A percentile compares a stretch with the other conserved stretches of the same genome.
phyloP scores from a whole-genome alignment of 495 filamentous ascomycete species.

The Amniculicola lignicola region DNA sequence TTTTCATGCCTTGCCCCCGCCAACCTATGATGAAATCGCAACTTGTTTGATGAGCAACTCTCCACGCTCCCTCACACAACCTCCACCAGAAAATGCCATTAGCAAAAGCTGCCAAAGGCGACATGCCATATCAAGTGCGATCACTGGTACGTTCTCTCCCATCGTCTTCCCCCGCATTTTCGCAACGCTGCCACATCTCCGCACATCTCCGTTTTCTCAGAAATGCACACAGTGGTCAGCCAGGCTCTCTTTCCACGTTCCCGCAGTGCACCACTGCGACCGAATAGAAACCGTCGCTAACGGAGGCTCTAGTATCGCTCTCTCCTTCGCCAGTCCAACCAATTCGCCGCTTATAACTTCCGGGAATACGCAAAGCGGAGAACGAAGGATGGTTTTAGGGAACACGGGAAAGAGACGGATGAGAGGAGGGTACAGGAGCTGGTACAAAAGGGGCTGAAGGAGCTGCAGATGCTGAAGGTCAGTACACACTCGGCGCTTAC shows the following conservation, averaged over 20 bases:
- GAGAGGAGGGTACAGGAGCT: slow-evolving; percentile 82
- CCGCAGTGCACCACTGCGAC: too few species aligned
- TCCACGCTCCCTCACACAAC: neutral
- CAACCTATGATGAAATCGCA: slow-evolving; percentile 21
- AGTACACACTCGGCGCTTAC: too few species aligned
- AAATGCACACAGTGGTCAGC: too few species aligned
- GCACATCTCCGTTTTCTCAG: too few species aligned
- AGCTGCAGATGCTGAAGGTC: slow-evolving; percentile 90
- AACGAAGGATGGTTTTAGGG: slow-evolving; percentile 83
- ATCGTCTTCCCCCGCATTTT: too few species aligned
- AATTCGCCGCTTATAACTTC: slow-evolving; percentile 95
- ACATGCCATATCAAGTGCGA: slow-evolving; percentile 36
- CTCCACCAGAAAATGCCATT: slow-evolving; percentile 23
- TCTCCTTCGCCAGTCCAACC: slow-evolving; percentile 76
- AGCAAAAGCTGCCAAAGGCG: slow-evolving; percentile 29
- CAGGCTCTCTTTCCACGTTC: too few species aligned
- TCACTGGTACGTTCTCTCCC: slow-evolving; percentile 37
- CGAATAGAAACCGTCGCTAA: too few species aligned
- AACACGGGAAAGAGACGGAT: slow-evolving; percentile 62
- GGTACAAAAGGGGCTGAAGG: slow-evolving; percentile 82
- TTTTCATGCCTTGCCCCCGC: slow-evolving; percentile 11
- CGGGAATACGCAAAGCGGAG: slow-evolving; percentile 90
- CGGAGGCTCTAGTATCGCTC: slow-evolving; percentile 75
- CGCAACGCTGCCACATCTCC: too few species aligned
- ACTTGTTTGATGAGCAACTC: neutral